phyloP scores from a whole-genome alignment of 2,329 filamentous ascomycete species.

The Neoarthrinium moseri region DNA sequence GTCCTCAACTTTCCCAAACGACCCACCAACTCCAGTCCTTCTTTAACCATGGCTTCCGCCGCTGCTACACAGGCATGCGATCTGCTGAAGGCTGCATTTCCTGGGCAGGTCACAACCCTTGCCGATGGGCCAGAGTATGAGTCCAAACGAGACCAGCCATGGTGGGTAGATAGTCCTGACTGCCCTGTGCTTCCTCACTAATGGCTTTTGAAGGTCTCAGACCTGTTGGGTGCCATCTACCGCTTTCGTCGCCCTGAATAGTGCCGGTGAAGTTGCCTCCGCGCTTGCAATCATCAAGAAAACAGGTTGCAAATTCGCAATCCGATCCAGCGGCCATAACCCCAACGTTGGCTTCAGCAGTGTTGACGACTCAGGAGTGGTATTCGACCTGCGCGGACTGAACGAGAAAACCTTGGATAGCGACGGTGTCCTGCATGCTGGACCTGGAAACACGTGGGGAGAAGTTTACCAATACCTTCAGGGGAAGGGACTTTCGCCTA shows the following conservation, averaged over 20 bases:
- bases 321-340: constrained; percentile 17
- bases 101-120: background rate
- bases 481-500: constrained; percentile 7
- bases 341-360: constrained; percentile 15
- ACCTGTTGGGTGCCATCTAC: constrained; percentile 15
- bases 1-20: no score
- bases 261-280: constrained; percentile 11
- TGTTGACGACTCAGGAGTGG: constrained; percentile 13
- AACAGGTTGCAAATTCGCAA: constrained; percentile 11
- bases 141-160: background rate
- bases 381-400: constrained; percentile 16
- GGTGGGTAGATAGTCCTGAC: background rate
- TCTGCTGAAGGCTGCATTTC: background rate
- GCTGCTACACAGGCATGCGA: no score
- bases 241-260: constrained; percentile 10
- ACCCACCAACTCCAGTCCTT: no score
- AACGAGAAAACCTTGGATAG: constrained; percentile 8
- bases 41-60: no score
- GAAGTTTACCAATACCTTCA: constrained; percentile 15
- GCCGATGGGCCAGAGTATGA: background rate
- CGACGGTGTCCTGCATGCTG: constrained; percentile 9
- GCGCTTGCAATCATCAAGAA: constrained; percentile 10
- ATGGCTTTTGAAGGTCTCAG: constrained; percentile 4
- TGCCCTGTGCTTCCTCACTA: background rate
- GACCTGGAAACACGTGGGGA: constrained; percentile 11